Evolutionary conservation across 352 stramenopile species (phyloP), one percentile per base, ranked within the genome.

Genomic region (Pythium vanterpoolii): DNA sequence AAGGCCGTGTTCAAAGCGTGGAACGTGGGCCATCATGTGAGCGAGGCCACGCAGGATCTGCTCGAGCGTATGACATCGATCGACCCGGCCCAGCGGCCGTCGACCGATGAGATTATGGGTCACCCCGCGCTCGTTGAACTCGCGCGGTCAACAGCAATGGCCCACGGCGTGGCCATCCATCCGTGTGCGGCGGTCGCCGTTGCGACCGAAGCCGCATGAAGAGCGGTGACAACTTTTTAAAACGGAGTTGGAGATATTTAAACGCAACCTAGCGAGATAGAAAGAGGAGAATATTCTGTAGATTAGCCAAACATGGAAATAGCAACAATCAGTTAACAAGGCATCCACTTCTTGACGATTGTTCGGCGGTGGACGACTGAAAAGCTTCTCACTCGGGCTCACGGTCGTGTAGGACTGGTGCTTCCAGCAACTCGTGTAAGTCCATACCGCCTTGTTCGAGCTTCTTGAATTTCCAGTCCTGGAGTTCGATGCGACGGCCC

Each of bases 401-500:
- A 0, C 11, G 11, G 21, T 62, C 31, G 18, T 55, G 40, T 3
- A 43, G 9, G 21, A 27, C 18, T 1, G 45, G 36, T 9, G 46
- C 34, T 19, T 46, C 53, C 2, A 69, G 33, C 36, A 65, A 23
- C 19, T 70, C 62, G 11, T 60, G 21, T 4, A 71, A 3, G 10
- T 56, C 39, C 21, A 57, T 50, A n/a, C n/a, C n/a, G 16, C 44
- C 62, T 33, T 75, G 70, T 27, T 61, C 68, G 11, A 82, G 74
- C 56, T 83, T 84, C 54, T 87, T 79, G 26, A 87, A 86, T 53
- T 86, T 84, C 83, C 83, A 93, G 51, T 93, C 83, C 44, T 90
- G 82, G 9, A 83, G 56, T 46, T 93, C 82, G 18, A 89, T 93
- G 56, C 83, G 77, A 40, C 82, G 79, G 27, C 83, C 83, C 18